Percentiles rank a stretch among this genome's conserved stretches.
Evolutionary conservation across 2,329 filamentous ascomycete species (phyloP).

Genomic region (Neoascochyta sp.): DNA sequence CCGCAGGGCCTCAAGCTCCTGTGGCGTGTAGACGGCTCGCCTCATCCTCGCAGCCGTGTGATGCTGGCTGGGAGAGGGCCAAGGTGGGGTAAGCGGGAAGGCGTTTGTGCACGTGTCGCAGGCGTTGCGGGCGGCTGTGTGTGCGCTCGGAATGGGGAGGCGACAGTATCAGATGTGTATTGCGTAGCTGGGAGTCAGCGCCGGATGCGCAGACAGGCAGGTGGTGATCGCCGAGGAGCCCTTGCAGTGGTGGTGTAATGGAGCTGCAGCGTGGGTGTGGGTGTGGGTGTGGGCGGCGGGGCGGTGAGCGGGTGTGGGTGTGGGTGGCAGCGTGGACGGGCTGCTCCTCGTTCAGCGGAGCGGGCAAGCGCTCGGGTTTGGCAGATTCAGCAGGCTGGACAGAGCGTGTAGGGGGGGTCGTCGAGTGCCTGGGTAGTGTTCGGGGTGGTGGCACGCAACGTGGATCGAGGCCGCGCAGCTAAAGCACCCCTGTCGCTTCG

Average conservation of each 20-base stretch:
- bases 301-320: too few species aligned
- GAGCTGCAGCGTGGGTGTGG: too few species aligned
- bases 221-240: conserved; percentile 10
- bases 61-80: conserved; percentile 7
- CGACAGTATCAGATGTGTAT: conserved; percentile 2
- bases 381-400: too few species aligned
- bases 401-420: conserved; percentile 2
- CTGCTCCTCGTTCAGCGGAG: too few species aligned
- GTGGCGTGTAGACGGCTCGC: conserved; percentile 61
- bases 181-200: conserved; percentile 10
- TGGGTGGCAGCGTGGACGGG: too few species aligned
- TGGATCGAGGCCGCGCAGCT: conserved; percentile 13
- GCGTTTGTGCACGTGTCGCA: conserved; percentile 3
- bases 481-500: conserved; percentile 20
- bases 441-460: conserved; percentile 23
- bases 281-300: conserved; percentile 11
- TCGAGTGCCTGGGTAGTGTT: conserved; percentile 11
- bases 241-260: conserved; percentile 9
- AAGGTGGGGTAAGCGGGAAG: conserved; percentile 14
- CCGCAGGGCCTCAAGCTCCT: conserved; percentile 71
- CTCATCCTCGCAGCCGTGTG: conserved; percentile 23
- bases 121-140: conserved; percentile 4
- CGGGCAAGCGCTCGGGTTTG: too few species aligned
- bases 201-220: conserved; percentile 14
- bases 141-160: too few species aligned